Conservation (phyloP, 1,284 basidiomycete species). For the Papiliotrema fonsecae region DNA sequence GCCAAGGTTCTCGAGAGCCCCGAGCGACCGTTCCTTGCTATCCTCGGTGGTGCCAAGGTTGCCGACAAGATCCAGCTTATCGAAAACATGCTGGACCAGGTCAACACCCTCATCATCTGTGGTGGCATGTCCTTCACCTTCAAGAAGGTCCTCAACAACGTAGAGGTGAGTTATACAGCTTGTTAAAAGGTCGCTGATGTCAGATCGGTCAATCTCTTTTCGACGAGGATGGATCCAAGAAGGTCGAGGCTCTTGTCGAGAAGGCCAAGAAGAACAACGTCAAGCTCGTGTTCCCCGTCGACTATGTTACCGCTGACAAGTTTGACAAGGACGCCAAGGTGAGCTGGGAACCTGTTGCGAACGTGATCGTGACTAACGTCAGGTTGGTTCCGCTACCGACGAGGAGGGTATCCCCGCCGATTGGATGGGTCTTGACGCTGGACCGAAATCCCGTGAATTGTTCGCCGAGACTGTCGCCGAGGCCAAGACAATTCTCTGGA, state of each 20-base stretch:
- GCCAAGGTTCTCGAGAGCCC: conserved; percentile 94
- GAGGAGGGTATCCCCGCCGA: conserved; percentile 82
- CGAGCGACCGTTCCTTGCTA: conserved; percentile 93
- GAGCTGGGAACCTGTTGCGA: conserved; percentile 17
- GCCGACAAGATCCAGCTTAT: conserved; percentile 99
- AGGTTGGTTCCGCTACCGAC: conserved; percentile 75
- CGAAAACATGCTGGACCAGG: conserved; percentile 99
- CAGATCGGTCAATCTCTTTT: conserved; percentile 94
- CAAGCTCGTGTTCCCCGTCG: conserved; percentile 91
- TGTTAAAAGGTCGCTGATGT: not conserved
- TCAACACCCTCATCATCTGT: conserved; percentile 92
- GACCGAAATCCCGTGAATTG: conserved; percentile 72
- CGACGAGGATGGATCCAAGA: conserved; percentile 82
- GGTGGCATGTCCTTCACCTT: conserved; percentile 99
- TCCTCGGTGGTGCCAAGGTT: conserved; percentile 97
- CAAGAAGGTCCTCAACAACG: conserved; percentile 85
- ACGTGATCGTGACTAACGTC: not conserved
- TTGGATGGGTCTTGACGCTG: conserved; percentile 92
- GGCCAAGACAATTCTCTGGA: conserved; percentile 98
- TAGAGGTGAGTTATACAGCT: conserved; percentile 55
- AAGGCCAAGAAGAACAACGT: conserved; percentile 93
- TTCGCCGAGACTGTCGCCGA: conserved; percentile 77
- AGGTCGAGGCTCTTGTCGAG: conserved; percentile 77
- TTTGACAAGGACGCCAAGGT: conserved; percentile 89
- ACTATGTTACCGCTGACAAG: conserved; percentile 91